Percentiles rank a stretch among this genome's conserved stretches.
These are phyloP conservation scores for Solanum bulbocastanum DNA, from an alignment of 257 asterid genomes.

Conservation along the genomic window DNA sequence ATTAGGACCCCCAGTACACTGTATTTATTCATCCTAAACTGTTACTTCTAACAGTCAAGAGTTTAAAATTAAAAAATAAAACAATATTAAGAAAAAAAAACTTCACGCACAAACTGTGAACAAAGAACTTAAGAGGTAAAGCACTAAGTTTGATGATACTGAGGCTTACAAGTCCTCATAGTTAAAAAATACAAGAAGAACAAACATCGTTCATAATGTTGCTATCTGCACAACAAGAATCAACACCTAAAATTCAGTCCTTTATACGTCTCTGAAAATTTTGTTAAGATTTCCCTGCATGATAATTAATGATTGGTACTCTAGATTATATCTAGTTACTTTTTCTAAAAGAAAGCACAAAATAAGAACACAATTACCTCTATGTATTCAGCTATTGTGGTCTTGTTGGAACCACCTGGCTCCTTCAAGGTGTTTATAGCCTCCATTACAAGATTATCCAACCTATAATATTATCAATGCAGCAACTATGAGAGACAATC, in stretches of 20 bases:
- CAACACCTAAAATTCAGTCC: neutral
- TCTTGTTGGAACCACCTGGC: slow-evolving; percentile 82
- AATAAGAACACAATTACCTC: slow-evolving; percentile 39
- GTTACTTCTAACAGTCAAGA: neutral
- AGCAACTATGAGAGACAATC: neutral
- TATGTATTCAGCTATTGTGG: slow-evolving; percentile 73
- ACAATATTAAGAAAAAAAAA: neutral
- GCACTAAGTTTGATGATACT: neutral
- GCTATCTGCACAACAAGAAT: neutral
- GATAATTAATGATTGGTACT: neutral
- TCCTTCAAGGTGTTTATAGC: slow-evolving; percentile 80
- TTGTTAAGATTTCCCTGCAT: neutral
- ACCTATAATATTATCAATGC: slow-evolving; percentile 27
- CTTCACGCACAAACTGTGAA: neutral
- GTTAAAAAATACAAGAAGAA: neutral
- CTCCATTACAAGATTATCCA: slow-evolving; percentile 87
- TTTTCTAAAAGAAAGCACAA: neutral
- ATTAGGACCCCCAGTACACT: neutral
- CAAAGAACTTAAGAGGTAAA: neutral
- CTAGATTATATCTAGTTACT: neutral
- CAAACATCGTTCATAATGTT: neutral
- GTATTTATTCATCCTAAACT: neutral
- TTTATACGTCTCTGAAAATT: neutral
- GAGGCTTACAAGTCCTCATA: neutral
- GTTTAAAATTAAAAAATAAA: neutral